phyloP scores from a whole-genome alignment of 768 basidiomycete genomes.

The Mycena haematopus region DNA sequence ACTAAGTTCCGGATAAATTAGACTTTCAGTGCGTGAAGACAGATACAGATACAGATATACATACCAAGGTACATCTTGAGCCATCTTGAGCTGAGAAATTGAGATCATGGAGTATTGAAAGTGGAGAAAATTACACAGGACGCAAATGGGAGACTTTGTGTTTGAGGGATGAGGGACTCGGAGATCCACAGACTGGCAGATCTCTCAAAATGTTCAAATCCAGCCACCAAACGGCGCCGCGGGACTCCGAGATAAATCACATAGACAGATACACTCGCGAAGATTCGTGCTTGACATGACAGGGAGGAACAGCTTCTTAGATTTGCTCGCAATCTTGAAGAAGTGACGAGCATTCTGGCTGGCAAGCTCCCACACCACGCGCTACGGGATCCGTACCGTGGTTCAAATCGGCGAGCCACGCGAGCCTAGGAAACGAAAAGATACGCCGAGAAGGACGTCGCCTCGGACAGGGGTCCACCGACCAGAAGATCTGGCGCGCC shows the following conservation, averaged over 20 bases:
- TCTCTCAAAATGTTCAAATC: not conserved
- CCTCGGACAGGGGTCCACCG: constrained; percentile 13
- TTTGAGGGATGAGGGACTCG: not conserved
- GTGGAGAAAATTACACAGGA: not conserved
- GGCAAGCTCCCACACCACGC: constrained; percentile 15
- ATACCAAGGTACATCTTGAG: no score
- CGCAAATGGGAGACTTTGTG: not conserved
- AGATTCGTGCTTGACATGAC: constrained; percentile 27
- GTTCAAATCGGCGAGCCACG: constrained; percentile 9
- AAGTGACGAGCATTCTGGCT: not conserved
- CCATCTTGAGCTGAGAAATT: not conserved
- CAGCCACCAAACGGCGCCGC: constrained; percentile 3
- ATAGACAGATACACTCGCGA: constrained; percentile 12
- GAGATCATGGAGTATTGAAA: not conserved
- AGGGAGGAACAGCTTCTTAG: constrained; percentile 14
- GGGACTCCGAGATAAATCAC: constrained; percentile 16
- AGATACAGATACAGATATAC: not conserved
- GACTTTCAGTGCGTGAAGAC: constrained; percentile 9
- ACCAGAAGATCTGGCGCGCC: constrained; percentile 4
- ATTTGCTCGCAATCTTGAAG: constrained; percentile 4
- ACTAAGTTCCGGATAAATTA: constrained; percentile 13
- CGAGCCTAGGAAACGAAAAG: constrained; percentile 18
- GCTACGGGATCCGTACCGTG: constrained; percentile 1
- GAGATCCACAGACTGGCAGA: no score
- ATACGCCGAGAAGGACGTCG: not conserved